Base-by-base conservation (phyloP, 176 grass and related monocot genomes). In the Oryza australiensis region DNA sequence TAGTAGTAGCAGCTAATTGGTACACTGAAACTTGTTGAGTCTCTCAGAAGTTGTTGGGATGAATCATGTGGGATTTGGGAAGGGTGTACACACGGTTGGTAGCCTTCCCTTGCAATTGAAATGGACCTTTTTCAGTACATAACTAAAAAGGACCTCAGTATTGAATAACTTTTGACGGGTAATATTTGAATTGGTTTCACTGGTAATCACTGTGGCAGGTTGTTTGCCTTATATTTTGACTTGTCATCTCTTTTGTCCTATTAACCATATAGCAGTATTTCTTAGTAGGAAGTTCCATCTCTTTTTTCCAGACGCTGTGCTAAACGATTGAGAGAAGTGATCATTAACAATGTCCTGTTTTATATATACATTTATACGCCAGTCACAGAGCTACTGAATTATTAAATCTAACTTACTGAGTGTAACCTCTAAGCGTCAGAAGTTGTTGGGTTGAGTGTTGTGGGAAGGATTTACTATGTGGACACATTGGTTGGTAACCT, bases 361-460 rank as follows among this genome's bases (percentile, higher is more conserved):
- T 63, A 37, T 15, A 9, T 75, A 13, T 62, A 42, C 53, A 64
- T 41, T 64, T 80, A 20, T 20, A 53, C 1, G 16, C 14, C 48
- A 53, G 48, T 53, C 26, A 41, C 70, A 70, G 65, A 14, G 32
- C 57, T 82, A 41, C 20, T 60, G 55, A 11, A 72, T 85, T 34
- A 72, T 72, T 45, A 71, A 70, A 85, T 81, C 42, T 59, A 72
- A 71, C 66, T 65, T 77, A 66, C 60, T 82, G 18, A 67, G 76
- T 85, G 72, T 66, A 66, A 63, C 41, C 34, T 42, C 34, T 5
- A 86, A 72, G 45, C 27, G 34, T 82, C 72, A 67, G 78, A 77
- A 46, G 73, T 89, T 82, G 88, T 89, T 89, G 78, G 72, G 59
- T 67, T 67, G 86, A 37, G 72, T 81, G 41, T 82, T 82, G 10